Conservation (phyloP, 208 protist genomes). For the Strigomonas culicis region DNA sequence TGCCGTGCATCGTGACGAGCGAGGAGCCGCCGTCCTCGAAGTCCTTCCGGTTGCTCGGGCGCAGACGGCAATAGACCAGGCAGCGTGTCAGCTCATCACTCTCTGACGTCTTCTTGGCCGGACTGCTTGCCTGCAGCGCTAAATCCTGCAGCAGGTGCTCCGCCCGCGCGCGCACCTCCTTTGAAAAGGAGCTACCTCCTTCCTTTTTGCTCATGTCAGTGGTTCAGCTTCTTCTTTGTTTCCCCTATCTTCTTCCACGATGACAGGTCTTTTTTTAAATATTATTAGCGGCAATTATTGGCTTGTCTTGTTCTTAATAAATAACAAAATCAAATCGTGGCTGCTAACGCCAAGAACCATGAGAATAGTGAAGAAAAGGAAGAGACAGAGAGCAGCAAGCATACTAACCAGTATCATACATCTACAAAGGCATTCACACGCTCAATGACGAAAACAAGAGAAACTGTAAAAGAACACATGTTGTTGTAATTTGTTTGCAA, state of each 20-base stretch:
- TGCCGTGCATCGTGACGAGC: constrained; percentile 53
- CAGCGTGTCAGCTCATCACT: constrained; percentile 43
- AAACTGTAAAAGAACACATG: too few species aligned
- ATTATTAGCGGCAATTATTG: too few species aligned
- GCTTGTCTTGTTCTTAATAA: neutral
- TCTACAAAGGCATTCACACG: neutral
- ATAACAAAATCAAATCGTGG: neutral
- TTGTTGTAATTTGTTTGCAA: too few species aligned
- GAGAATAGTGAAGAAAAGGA: neutral
- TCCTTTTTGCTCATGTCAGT: neutral
- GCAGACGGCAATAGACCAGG: constrained; percentile 78
- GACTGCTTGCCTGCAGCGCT: constrained; percentile 11
- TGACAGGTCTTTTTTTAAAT: too few species aligned
- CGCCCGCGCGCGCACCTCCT: constrained; percentile 3
- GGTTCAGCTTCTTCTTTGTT: neutral
- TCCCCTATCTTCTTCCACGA: too few species aligned
- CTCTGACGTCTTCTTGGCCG: neutral
- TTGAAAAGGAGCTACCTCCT: neutral
- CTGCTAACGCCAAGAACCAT: neutral
- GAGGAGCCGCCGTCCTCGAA: constrained; percentile 57
- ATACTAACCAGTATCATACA: neutral
- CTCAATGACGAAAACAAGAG: constrained; percentile 7
- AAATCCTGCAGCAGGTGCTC: constrained; percentile 13
- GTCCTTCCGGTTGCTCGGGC: constrained; percentile 64
- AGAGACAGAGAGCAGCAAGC: neutral